Conservation (phyloP, 202 grass and related monocot species). For the Schoenoplectus tabernaemontani region DNA sequence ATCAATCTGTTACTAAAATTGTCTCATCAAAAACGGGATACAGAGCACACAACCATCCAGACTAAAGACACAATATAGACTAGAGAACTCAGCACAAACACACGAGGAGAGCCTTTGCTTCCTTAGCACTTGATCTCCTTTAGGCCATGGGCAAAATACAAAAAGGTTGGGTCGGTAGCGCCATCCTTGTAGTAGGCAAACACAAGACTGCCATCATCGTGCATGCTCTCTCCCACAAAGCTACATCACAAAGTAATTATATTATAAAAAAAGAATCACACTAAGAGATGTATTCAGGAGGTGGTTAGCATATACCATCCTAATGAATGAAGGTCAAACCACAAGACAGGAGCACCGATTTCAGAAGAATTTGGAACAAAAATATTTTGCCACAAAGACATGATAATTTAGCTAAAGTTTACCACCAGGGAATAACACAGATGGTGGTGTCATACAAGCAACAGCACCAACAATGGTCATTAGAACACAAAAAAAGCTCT, state of each 20-base stretch:
- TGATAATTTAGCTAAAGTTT: not conserved
- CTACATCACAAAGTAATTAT: slow-evolving; percentile 17
- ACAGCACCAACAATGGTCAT: not conserved
- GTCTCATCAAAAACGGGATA: slow-evolving; percentile 18
- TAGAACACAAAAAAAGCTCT: not conserved
- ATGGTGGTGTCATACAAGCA: not conserved
- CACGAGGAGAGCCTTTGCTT: not conserved
- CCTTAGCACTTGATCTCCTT: slow-evolving; percentile 80
- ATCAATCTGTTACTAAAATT: slow-evolving; percentile 6
- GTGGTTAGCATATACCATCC: not conserved
- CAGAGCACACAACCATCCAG: slow-evolving; percentile 12
- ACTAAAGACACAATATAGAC: slow-evolving; percentile 14
- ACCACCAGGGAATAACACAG: no score
- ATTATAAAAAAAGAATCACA: not conserved
- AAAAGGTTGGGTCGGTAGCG: slow-evolving; percentile 51
- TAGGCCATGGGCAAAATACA: slow-evolving; percentile 60
- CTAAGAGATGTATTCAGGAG: no score
- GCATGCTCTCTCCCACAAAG: slow-evolving; percentile 83
- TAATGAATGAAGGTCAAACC: not conserved
- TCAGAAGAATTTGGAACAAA: not conserved
- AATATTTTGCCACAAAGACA: not conserved
- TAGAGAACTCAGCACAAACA: not conserved
- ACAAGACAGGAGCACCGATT: not conserved
- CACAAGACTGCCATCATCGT: slow-evolving; percentile 44
- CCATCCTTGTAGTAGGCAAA: slow-evolving; percentile 78